These are phyloP conservation scores for Tetrahymena elliotti DNA, from an alignment of 73 alveolate genomes.

Conservation along the genomic window DNA sequence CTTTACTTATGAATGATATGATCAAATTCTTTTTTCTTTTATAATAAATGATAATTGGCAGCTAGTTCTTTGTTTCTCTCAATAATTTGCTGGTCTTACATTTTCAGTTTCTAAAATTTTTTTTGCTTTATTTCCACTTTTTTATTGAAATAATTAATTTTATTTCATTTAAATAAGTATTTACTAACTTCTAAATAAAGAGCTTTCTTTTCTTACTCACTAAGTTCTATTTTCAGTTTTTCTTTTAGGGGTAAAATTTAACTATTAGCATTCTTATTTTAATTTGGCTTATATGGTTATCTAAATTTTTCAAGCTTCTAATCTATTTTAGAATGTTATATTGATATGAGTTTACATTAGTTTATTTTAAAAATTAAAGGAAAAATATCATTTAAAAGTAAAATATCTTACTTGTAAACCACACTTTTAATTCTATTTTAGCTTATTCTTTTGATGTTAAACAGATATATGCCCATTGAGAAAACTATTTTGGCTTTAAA, in stretches of 20 bases:
- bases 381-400: background rate
- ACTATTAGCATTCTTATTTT: background rate
- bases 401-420: background rate
- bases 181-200: background rate
- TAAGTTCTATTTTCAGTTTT: background rate
- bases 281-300: background rate
- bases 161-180: background rate
- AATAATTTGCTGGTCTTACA: background rate
- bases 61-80: background rate
- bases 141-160: background rate
- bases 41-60: background rate
- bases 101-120: background rate
- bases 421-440: background rate
- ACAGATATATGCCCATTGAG: background rate
- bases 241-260: background rate
- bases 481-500: background rate
- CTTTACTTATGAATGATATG: background rate
- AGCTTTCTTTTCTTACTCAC: background rate
- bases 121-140: background rate
- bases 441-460: background rate
- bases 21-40: background rate
- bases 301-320: background rate
- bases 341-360: too few relatives aligned
- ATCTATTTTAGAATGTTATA: background rate
- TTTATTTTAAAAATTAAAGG: too few relatives aligned